Evolutionary conservation across 2,329 filamentous ascomycete species (phyloP).

Genomic region (Phialemoniopsis sp.): DNA sequence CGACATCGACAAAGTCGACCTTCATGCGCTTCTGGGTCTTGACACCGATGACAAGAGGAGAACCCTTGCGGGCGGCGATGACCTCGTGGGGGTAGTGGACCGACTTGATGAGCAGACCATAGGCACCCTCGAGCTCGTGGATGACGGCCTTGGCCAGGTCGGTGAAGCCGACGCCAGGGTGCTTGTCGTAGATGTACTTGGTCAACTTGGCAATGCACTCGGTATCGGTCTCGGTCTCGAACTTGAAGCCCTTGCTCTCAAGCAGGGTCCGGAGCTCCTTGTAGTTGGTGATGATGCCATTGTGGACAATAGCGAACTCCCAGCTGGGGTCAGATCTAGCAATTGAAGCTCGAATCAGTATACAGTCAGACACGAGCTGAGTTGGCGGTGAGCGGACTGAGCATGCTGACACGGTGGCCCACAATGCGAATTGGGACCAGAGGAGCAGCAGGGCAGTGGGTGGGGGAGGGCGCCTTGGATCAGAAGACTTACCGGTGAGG

Average conservation of each 20-base stretch:
- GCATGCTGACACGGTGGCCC: no score
- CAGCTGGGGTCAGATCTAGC: slow-evolving; percentile 79
- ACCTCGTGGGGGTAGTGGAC: slow-evolving; percentile 98
- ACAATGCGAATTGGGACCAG: slow-evolving; percentile 4
- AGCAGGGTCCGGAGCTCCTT: slow-evolving; percentile 97
- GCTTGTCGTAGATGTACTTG: slow-evolving; percentile 95
- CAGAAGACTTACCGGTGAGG: slow-evolving; percentile 78
- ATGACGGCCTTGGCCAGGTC: slow-evolving; percentile 96
- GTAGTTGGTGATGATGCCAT: slow-evolving; percentile 99
- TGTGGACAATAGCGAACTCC: slow-evolving; percentile 98
- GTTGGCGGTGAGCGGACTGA: slow-evolving; percentile 12
- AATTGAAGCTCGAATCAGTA: no score
- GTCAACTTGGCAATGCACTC: slow-evolving; percentile 99
- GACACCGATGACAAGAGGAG: slow-evolving; percentile 93
- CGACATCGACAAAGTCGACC: slow-evolving; percentile 99
- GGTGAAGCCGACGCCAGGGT: slow-evolving; percentile 93
- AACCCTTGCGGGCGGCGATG: slow-evolving; percentile 96
- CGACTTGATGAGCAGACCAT: slow-evolving; percentile 95
- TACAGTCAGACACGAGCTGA: no score
- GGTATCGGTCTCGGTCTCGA: slow-evolving; percentile 98
- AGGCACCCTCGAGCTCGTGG: slow-evolving; percentile 96
- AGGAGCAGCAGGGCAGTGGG: no score
- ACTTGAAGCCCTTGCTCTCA: slow-evolving; percentile 91
- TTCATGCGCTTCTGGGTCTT: slow-evolving; percentile 99
- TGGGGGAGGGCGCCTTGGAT: no score